Evolutionary conservation across 345 rosid genomes (phyloP), one percentile per base, ranked within the genome.

Genomic region (Populus tremula): DNA sequence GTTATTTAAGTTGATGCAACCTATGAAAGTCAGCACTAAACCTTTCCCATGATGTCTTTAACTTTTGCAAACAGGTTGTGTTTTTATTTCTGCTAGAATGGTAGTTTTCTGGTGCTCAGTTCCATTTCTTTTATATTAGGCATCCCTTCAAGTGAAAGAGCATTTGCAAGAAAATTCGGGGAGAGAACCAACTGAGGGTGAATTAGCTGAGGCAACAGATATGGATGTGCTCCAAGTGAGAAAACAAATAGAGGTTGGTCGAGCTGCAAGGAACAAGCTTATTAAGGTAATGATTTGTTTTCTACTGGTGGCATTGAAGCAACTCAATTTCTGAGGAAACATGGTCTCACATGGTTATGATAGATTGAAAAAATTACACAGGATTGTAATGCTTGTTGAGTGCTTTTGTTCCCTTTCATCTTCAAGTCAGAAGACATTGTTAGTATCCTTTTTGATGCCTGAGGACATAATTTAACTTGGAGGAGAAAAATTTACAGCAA

Each of bases 1-100:
- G 98, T 78, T 96, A 90, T 96, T 96, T 87, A 96, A 88, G 86
- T 76, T 91, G 81, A 90, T 96, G 94, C 97, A 93, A 79, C 98
- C 97, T 33, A 89, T 90, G 97, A 93, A 96, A 93, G 98, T 92
- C 79, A 80, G 81, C 56, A 35, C 13, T 38, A 31, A 49, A 9
- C 72, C 6, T 59, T 47, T 4, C 31, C 5, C 10, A 0, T 21
- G 17, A 62, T 29, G 33, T 21, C 33, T 67, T 53, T 23, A 31
- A 17, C 9, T 66, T 72, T 16, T 39, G n/a, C 21, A 53, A 21
- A 13, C 29, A 71, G 45, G 16, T 23, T 70, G 50, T 64, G 54
- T 49, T 18, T 18, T 21, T 33, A 54, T 7, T 36, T 20, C 5
- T 29, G 50, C 59, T 27, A 35, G 31, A 63, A 49, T 21, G 9